Conservation (phyloP, 192 early-diverging fungal species). For the Mortierella hygrophila region DNA sequence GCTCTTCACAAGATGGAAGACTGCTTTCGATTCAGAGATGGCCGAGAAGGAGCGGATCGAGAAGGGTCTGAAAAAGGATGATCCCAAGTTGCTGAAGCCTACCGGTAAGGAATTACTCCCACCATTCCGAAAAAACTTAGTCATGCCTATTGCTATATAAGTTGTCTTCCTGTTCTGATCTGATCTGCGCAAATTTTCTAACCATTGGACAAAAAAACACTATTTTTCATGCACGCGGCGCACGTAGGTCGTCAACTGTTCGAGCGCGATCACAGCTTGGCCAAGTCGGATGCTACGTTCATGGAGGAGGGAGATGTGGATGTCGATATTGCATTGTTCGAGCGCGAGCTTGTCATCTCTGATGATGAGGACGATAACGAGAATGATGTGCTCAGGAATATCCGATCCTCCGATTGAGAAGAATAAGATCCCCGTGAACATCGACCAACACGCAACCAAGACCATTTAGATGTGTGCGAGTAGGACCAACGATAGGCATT, state of each 20-base stretch:
- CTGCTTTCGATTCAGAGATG: conserved; percentile 81
- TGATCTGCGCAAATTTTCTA: background rate
- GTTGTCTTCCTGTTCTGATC: too few relatives aligned
- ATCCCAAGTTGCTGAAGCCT: conserved; percentile 59
- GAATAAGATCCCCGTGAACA: background rate
- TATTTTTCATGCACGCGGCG: conserved; percentile 11
- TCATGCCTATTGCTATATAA: background rate
- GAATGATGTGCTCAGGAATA: conserved; percentile 64
- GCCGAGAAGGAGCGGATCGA: conserved; percentile 61
- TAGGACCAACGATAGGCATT: background rate
- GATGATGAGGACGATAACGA: conserved; percentile 74
- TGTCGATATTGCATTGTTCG: conserved; percentile 84
- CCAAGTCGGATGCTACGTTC: conserved; percentile 82
- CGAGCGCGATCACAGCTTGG: conserved; percentile 89
- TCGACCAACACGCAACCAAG: background rate
- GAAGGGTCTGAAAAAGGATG: conserved; percentile 59
- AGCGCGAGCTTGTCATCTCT: conserved; percentile 69
- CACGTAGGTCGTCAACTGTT: conserved; percentile 87
- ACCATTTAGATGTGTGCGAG: background rate
- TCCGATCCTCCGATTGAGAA: conserved; percentile 34
- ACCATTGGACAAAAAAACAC: background rate
- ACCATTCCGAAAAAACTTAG: background rate
- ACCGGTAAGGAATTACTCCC: conserved; percentile 47
- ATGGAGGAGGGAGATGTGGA: conserved; percentile 90
- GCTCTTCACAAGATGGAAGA: conserved; percentile 85